These are phyloP conservation scores for Irpex sp. DNA, from an alignment of 1,284 basidiomycete genomes.

Conservation along the genomic window DNA sequence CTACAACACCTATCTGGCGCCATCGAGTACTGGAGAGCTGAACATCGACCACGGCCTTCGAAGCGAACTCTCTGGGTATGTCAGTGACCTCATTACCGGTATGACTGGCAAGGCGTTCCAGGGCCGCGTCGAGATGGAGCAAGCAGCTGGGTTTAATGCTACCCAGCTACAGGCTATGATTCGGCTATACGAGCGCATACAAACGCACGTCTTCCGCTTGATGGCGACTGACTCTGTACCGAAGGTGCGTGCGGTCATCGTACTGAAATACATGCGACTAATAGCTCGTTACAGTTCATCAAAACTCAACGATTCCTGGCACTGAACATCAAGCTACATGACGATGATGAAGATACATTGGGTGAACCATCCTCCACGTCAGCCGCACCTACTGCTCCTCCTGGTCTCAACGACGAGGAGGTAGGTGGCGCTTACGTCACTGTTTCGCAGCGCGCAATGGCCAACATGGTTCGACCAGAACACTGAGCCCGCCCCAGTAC, in stretches of 20 bases:
- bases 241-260: conserved; percentile 49
- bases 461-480: conserved; percentile 21
- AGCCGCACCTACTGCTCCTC: conserved; percentile 57
- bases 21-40: conserved; percentile 91
- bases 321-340: conserved; percentile 70
- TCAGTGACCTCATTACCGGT: conserved; percentile 81
- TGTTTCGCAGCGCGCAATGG: conserved; percentile 65
- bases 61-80: conserved; percentile 90
- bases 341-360: conserved; percentile 50
- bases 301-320: conserved; percentile 78
- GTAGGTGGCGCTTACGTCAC: conserved; percentile 80
- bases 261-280: not conserved
- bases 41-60: conserved; percentile 98
- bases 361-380: conserved; percentile 25
- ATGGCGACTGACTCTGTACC: conserved; percentile 99
- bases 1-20: conserved; percentile 93
- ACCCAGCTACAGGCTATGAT: conserved; percentile 95
- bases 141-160: conserved; percentile 79
- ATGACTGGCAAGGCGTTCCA: conserved; percentile 75
- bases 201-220: conserved; percentile 93
- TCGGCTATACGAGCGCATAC: conserved; percentile 91
- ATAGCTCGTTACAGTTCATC: conserved; percentile 59
- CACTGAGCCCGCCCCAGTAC: conserved; percentile 2
- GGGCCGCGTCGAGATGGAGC: conserved; percentile 76
- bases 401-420: conserved; percentile 66